A percentile compares a stretch with the other conserved stretches of the same genome.
These are phyloP conservation scores for Akanthomyces lecanii DNA, from an alignment of 2,329 filamentous ascomycete species.

Conservation along the genomic window DNA sequence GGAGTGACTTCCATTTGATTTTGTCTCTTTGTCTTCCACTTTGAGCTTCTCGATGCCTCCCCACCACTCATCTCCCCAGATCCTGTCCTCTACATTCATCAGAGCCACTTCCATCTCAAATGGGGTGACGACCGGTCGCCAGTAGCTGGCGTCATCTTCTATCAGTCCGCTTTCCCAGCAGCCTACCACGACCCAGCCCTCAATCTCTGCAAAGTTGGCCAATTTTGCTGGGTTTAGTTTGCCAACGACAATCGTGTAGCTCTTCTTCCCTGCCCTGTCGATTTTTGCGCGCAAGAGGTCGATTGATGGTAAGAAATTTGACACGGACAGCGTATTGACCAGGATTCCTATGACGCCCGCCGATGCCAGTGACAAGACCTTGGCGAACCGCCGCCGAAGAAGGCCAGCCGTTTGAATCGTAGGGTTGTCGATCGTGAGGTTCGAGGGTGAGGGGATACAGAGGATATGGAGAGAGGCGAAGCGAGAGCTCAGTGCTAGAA, in stretches of 20 bases:
- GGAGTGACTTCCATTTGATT: conserved; percentile 23
- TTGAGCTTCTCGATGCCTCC: conserved; percentile 67
- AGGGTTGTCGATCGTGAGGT: conserved; percentile 44
- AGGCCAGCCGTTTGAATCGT: conserved; percentile 46
- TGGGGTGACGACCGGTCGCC: conserved; percentile 85
- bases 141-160: conserved; percentile 78
- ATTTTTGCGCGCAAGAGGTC: conserved; percentile 70
- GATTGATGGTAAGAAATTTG: conserved; percentile 82
- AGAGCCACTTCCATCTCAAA: conserved; percentile 84
- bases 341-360: conserved; percentile 87
- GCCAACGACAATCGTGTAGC: conserved; percentile 92
- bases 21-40: conserved; percentile 11
- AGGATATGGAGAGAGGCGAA: conserved; percentile 76
- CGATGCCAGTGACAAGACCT: conserved; percentile 74
- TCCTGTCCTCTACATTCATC: conserved; percentile 65
- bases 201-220: conserved; percentile 92
- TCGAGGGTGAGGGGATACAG: conserved; percentile 54
- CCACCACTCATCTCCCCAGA: conserved; percentile 88
- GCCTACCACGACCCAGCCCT: conserved; percentile 94
- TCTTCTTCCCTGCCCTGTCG: conserved; percentile 80
- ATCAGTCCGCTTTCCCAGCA: conserved; percentile 97
- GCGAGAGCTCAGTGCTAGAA: conserved; percentile 81
- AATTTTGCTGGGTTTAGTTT: conserved; percentile 95
- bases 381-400: conserved; percentile 82
- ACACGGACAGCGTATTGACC: conserved; percentile 90